Percentiles rank a stretch among this genome's conserved stretches.
These are phyloP conservation scores for Elsinoe batatas DNA, from an alignment of 2,329 filamentous ascomycete genomes.

Conservation along the genomic window DNA sequence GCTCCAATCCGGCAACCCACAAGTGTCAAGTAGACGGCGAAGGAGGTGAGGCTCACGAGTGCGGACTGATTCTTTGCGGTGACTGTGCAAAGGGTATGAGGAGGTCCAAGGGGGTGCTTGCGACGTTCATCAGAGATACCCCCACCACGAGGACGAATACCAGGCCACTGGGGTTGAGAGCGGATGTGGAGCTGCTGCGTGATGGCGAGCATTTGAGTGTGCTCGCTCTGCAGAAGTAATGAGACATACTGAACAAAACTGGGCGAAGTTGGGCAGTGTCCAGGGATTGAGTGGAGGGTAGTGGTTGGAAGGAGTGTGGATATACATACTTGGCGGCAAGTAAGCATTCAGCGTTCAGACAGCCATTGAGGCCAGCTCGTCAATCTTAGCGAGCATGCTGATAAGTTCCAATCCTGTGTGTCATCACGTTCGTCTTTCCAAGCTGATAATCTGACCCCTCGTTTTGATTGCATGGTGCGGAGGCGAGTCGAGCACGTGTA, in stretches of 20 bases:
- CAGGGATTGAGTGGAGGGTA: too few relatives aligned
- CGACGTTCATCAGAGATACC: constrained; percentile 19
- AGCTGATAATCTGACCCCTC: background rate
- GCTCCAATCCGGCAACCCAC: constrained; percentile 30
- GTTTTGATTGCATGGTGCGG: background rate
- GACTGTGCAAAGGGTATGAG: constrained; percentile 19
- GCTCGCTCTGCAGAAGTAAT: constrained; percentile 20
- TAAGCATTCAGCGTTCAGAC: too few relatives aligned
- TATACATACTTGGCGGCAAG: too few relatives aligned
- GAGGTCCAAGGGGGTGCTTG: constrained; percentile 20
- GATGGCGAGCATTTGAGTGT: constrained; percentile 24
- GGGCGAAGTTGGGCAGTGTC: too few relatives aligned
- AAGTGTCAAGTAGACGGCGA: constrained; percentile 22
- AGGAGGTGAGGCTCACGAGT: constrained; percentile 17
- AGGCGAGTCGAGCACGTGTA: background rate
- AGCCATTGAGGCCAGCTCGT: too few relatives aligned
- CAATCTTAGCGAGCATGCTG: background rate
- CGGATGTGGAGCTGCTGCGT: constrained; percentile 28
- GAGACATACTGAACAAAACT: background rate
- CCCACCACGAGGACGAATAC: constrained; percentile 15
- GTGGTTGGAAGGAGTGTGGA: too few relatives aligned
- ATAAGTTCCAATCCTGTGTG: background rate
- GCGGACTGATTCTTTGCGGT: constrained; percentile 27
- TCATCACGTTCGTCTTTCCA: background rate
- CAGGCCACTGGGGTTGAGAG: constrained; percentile 22